These are phyloP conservation scores for Tetradesmus obliquus DNA, from an alignment of 139 green algal genomes.

Conservation along the genomic window DNA sequence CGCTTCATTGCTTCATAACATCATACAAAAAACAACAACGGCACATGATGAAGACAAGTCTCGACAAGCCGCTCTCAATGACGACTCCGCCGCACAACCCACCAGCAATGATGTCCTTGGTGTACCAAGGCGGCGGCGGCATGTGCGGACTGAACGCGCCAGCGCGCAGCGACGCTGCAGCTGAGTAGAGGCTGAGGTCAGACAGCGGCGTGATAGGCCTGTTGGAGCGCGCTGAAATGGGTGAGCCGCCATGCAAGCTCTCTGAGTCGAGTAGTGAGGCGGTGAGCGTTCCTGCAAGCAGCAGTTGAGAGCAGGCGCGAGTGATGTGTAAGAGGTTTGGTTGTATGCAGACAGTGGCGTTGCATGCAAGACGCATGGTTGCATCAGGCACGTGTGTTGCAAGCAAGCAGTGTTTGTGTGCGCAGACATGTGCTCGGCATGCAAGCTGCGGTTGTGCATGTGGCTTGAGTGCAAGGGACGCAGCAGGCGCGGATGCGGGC, in stretches of 20 bases:
- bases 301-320: background rate
- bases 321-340: background rate
- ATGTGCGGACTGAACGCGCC: background rate
- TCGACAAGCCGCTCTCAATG: too few species aligned
- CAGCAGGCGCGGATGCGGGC: too few species aligned
- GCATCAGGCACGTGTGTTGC: too few species aligned
- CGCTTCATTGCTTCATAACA: too few species aligned
- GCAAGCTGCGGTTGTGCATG: too few species aligned
- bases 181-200: slow-evolving; percentile 11
- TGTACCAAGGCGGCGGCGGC: background rate
- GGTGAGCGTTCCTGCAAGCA: background rate
- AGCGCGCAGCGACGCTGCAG: background rate
- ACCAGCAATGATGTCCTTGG: slow-evolving; percentile 23
- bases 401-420: too few species aligned
- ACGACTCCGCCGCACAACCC: background rate
- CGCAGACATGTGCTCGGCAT: too few species aligned
- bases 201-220: slow-evolving; percentile 4
- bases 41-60: too few species aligned
- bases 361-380: background rate
- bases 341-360: too few species aligned
- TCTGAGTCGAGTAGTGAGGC: background rate
- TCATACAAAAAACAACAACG: too few species aligned
- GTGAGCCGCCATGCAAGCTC: slow-evolving; percentile 12
- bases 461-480: too few species aligned
- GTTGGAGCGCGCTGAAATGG: background rate